Evolutionary conservation across 129 eudicot species (phyloP), one percentile per base, ranked within the genome.

Genomic region (Helianthus annuus): DNA sequence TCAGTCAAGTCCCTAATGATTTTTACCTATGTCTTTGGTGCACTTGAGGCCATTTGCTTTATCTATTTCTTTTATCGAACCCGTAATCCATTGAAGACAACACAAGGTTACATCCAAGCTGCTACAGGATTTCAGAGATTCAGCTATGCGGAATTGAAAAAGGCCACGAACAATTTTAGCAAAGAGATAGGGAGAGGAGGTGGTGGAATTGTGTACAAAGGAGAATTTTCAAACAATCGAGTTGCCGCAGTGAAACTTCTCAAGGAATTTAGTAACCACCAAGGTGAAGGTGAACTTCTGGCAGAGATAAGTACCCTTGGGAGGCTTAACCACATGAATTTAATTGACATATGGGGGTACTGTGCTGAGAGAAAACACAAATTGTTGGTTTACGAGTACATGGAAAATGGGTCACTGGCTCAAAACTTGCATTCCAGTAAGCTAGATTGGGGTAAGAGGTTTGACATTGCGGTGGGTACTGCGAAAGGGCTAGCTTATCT

Each of bases 401-500:
- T 85, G 78, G 83, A 82, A 48, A 68, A 82, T 4, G 83, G 87
- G 22, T 82, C 87, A 0, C 45, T 82, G 48, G 75, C 85, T 48
- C 72, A 79, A 24, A 76, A 76, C 59, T 45, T 82, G 16, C 12
- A 45, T 59, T 66, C 78, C 8, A 6, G 46, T 48, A 58, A 45
- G 19, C 81, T 82, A 4, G 85, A 81, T 75, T 83, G 84, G 88
- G 61, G 49, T 12, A 72, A 81, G 42, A 65, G 77, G 51, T 87
- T 78, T 44, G 76, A 79, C 7, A 79, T 87, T 16, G 92, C 92
- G 3, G 10, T 87, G 0, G 92, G 88, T 1, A 81, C 85, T 14
- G 92, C 92, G 7, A 87, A 81, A 75, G 88, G 91, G 3, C 86
- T 86, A 4, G 88, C 88, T 1, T 86, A 86, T 72, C 66, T 86